Conservation (phyloP, 2,329 filamentous ascomycete genomes). For the Colletotrichum sp. region DNA sequence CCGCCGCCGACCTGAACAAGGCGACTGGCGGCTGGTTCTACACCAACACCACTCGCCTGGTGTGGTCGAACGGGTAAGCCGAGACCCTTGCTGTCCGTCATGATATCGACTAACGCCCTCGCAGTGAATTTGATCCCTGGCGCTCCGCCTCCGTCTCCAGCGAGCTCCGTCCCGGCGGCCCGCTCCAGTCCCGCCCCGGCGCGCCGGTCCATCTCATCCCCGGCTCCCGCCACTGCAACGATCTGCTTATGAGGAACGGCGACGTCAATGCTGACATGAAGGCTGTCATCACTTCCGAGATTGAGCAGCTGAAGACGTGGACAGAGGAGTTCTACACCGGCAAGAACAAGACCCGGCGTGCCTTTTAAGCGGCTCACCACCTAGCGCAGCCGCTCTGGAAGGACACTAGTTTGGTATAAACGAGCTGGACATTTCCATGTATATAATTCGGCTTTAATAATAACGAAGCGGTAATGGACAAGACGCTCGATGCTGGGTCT, state of each 20-base stretch:
- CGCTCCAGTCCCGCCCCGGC: constrained; percentile 48
- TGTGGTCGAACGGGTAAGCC: constrained; percentile 58
- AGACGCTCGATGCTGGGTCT: fast-evolving
- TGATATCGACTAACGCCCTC: constrained; percentile 23
- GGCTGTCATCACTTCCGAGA: constrained; percentile 49
- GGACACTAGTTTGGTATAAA: background rate
- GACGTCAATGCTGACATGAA: constrained; percentile 46
- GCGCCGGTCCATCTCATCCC: constrained; percentile 59
- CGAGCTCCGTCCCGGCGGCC: constrained; percentile 58
- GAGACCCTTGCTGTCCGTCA: background rate
- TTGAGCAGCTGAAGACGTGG: constrained; percentile 58
- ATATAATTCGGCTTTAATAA: background rate
- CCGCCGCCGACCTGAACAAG: constrained; percentile 53
- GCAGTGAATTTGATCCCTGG: constrained; percentile 63
- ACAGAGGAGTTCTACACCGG: constrained; percentile 50
- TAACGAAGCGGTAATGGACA: background rate
- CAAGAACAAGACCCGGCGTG: background rate
- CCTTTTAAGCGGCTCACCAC: background rate
- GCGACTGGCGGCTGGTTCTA: constrained; percentile 58
- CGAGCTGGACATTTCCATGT: background rate
- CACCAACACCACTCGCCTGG: constrained; percentile 55
- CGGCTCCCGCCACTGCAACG: constrained; percentile 60
- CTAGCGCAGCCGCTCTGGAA: background rate
- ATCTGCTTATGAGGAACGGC: constrained; percentile 52
- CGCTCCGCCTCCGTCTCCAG: constrained; percentile 57